Percentiles rank a stretch among this genome's conserved stretches.
Evolutionary conservation across 805 yeast species (phyloP).

Genomic region (Phaffomyces antillensis): DNA sequence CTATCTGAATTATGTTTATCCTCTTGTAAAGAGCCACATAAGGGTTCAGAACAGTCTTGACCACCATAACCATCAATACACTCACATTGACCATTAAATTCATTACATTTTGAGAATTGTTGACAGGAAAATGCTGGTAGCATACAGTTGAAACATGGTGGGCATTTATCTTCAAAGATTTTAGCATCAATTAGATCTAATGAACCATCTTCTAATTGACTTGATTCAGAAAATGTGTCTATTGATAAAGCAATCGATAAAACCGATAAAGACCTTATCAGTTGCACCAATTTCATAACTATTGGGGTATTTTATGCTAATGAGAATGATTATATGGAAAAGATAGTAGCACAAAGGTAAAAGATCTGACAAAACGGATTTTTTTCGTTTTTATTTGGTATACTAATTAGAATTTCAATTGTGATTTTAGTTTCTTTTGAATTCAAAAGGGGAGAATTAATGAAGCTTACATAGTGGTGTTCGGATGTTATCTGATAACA

Average conservation of each 20-base stretch:
- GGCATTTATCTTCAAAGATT: conserved; percentile 41
- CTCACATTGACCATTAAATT: conserved; percentile 84
- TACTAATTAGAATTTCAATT: too few species aligned
- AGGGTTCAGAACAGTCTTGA: conserved; percentile 80
- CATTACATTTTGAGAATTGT: conserved; percentile 85
- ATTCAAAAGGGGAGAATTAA: too few species aligned
- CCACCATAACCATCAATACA: conserved; percentile 94
- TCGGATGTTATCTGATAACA: not conserved
- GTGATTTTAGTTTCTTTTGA: too few species aligned
- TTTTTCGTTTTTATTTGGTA: too few species aligned
- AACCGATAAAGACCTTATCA: too few species aligned
- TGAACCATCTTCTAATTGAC: not conserved
- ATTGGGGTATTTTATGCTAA: too few species aligned
- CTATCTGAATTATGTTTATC: conserved; percentile 51
- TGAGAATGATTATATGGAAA: too few species aligned
- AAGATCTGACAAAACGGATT: too few species aligned
- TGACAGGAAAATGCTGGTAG: conserved; percentile 84
- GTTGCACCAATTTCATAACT: too few species aligned
- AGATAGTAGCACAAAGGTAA: too few species aligned
- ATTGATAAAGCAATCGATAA: not conserved
- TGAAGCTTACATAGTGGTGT: not conserved
- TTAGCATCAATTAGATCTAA: conserved; percentile 8
- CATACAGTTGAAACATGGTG: conserved; percentile 94
- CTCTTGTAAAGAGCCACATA: conserved; percentile 73
- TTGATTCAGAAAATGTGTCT: not conserved